Evolutionary conservation across 2,329 filamentous ascomycete genomes (phyloP).

Genomic region (Raffaelea arxii): DNA sequence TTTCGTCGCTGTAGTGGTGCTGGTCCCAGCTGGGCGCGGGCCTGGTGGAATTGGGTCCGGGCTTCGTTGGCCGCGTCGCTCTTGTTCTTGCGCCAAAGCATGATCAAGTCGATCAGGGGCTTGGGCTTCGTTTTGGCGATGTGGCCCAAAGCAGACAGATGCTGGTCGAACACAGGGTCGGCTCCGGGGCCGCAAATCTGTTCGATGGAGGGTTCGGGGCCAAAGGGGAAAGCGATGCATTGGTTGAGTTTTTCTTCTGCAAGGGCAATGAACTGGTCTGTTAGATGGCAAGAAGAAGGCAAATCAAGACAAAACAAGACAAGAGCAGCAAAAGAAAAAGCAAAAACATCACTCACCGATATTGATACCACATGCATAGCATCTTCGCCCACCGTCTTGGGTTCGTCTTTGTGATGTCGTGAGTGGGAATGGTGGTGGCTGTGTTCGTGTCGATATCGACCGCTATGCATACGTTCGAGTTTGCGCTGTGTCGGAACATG

Average conservation of each 20-base stretch:
- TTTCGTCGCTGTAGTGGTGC: conserved; percentile 57
- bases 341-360: conserved; percentile 45
- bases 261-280: conserved; percentile 66
- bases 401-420: conserved; percentile 60
- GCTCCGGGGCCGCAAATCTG: conserved; percentile 82
- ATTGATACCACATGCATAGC: conserved; percentile 94
- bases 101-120: conserved; percentile 90
- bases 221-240: conserved; percentile 70
- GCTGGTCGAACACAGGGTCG: conserved; percentile 84
- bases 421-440: conserved; percentile 68
- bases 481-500: conserved; percentile 40
- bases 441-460: conserved; percentile 61
- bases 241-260: conserved; percentile 94
- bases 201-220: conserved; percentile 77
- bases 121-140: conserved; percentile 93
- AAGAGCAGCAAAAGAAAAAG: neutral
- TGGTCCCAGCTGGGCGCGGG: conserved; percentile 27
- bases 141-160: conserved; percentile 86
- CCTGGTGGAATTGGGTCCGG: conserved; percentile 46
- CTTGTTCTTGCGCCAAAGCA: conserved; percentile 96
- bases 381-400: conserved; percentile 95
- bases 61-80: conserved; percentile 76
- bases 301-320: no score
- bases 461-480: conserved; percentile 51
- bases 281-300: conserved; percentile 22